Percentiles rank a stretch among this genome's conserved stretches.
phyloP scores from a whole-genome alignment of 768 basidiomycete species.

The Mycena alexandri region DNA sequence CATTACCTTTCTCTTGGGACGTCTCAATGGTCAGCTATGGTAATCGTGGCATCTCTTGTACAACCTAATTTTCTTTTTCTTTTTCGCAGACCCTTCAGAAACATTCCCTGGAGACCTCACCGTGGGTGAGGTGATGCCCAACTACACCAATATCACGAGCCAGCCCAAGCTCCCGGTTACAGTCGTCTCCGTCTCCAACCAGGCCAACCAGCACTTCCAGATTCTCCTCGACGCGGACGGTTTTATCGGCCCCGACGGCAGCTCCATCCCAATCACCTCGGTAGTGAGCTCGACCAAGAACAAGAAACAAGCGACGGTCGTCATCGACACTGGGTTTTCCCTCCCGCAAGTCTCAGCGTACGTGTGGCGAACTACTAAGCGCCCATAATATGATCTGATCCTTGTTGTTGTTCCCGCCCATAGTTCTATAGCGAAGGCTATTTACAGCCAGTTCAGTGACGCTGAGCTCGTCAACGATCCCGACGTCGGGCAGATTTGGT shows the following conservation, averaged over 20 bases:
- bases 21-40: conserved; percentile 49
- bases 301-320: conserved; percentile 63
- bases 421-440: conserved; percentile 80
- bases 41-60: too few relatives aligned
- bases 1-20: conserved; percentile 76
- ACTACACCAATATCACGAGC: conserved; percentile 69
- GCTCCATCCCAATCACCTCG: conserved; percentile 68
- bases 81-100: conserved; percentile 63
- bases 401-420: conserved; percentile 60
- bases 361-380: background rate
- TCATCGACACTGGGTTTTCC: conserved; percentile 82
- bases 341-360: conserved; percentile 46
- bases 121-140: conserved; percentile 72
- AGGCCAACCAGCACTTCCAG: conserved; percentile 84
- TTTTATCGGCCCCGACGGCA: conserved; percentile 83
- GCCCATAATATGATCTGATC: background rate
- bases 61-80: background rate
- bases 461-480: conserved; percentile 67
- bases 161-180: conserved; percentile 78
- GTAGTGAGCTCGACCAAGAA: conserved; percentile 76
- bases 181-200: conserved; percentile 53
- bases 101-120: conserved; percentile 75
- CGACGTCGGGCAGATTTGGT: conserved; percentile 68
- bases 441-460: conserved; percentile 83
- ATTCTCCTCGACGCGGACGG: conserved; percentile 74